phyloP scores from a whole-genome alignment of 23 red algal species.

The Agarophyton chilense region DNA sequence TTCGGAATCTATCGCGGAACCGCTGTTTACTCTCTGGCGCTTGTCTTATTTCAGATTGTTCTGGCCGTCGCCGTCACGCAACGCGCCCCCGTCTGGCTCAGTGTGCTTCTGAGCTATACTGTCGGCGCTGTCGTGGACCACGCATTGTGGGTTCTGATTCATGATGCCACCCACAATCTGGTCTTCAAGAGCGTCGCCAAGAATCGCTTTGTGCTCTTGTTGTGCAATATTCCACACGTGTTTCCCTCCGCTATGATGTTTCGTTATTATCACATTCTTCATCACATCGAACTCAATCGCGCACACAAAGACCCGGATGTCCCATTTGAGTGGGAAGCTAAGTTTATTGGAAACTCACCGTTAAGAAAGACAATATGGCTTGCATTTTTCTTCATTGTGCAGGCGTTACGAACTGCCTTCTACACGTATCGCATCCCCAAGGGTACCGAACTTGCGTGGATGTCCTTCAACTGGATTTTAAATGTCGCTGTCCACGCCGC shows the following conservation, averaged over 20 bases:
- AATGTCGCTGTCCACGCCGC: slow-evolving; percentile 31
- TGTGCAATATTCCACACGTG: slow-evolving; percentile 90
- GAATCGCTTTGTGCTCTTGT: slow-evolving; percentile 83
- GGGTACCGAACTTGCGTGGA: slow-evolving; percentile 71
- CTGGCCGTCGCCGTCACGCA: slow-evolving; percentile 55
- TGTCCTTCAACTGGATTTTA: slow-evolving; percentile 62
- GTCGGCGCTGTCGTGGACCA: slow-evolving; percentile 95
- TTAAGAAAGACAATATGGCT: slow-evolving; percentile 95
- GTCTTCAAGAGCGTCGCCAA: slow-evolving; percentile 66
- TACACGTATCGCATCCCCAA: slow-evolving; percentile 86
- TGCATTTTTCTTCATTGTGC: slow-evolving; percentile 87
- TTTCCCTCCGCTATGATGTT: slow-evolving; percentile 97
- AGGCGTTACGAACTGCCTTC: slow-evolving; percentile 70
- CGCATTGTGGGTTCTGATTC: slow-evolving; percentile 97
- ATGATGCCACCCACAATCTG: slow-evolving; percentile 99
- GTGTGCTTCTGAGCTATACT: slow-evolving; percentile 69
- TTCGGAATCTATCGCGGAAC: slow-evolving; percentile 76
- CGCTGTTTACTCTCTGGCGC: slow-evolving; percentile 65
- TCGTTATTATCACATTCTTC: slow-evolving; percentile 99
- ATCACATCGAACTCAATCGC: slow-evolving; percentile 98
- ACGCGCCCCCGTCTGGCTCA: slow-evolving; percentile 38
- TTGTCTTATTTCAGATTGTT: slow-evolving; percentile 73
- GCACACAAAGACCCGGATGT: slow-evolving; percentile 91
- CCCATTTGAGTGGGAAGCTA: slow-evolving; percentile 92
- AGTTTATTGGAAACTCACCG: slow-evolving; percentile 87